A percentile compares a stretch with the other conserved stretches of the same genome.
Conservation (phyloP, 2,329 filamentous ascomycete species). For the Aspergillus sp. region DNA sequence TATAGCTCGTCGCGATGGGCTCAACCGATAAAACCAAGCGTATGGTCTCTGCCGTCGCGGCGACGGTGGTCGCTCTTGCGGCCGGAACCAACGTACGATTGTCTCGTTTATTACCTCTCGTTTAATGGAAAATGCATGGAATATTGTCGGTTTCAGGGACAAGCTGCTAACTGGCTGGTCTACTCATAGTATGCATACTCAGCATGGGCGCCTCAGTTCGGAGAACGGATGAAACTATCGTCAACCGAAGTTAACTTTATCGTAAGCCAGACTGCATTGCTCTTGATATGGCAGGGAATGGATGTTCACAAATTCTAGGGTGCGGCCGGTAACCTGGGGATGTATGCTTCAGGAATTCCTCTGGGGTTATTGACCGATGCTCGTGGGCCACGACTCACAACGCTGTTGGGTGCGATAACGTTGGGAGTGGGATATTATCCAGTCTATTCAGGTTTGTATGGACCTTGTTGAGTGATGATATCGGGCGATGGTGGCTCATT, state of each 20-base stretch:
- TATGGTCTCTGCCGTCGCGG: conserved; percentile 75
- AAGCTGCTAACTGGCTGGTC: conserved; percentile 13
- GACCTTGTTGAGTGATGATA: neutral
- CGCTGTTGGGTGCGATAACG: conserved; percentile 65
- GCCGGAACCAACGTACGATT: conserved; percentile 78
- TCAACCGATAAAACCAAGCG: conserved; percentile 46
- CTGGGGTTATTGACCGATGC: conserved; percentile 81
- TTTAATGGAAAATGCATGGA: neutral
- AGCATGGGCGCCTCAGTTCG: conserved; percentile 94
- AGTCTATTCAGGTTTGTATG: conserved; percentile 53
- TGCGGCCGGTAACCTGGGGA: conserved; percentile 59
- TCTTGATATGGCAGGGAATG: conserved; percentile 1
- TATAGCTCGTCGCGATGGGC: conserved; percentile 18
- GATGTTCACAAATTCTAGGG: conserved; percentile 42
- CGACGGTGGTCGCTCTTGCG: conserved; percentile 75
- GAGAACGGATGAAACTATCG: conserved; percentile 74
- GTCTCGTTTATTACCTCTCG: conserved; percentile 1
- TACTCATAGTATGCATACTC: conserved; percentile 82
- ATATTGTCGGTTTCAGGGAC: neutral
- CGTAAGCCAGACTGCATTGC: conserved; percentile 42
- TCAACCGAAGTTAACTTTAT: conserved; percentile 93
- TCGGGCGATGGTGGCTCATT: neutral
- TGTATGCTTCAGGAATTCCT: conserved; percentile 87
- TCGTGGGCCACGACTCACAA: conserved; percentile 70
- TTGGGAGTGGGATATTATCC: conserved; percentile 80